Conservation (phyloP, 1,284 basidiomycete species). For the Cronartium ribicola region DNA sequence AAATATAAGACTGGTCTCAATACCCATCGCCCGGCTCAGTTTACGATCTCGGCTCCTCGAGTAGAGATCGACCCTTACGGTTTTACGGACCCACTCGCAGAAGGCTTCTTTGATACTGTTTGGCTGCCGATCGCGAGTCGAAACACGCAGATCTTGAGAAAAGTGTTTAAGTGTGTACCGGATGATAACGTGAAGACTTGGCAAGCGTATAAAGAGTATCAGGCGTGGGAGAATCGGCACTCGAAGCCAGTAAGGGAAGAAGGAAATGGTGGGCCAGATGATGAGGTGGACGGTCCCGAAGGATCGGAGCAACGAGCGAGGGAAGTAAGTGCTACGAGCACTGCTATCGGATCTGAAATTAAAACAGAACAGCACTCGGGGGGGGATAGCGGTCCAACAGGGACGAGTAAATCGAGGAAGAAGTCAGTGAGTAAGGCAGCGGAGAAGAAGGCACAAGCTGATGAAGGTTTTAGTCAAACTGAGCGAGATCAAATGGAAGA, state of each 20-base stretch:
- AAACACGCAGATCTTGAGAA: constrained; percentile 87
- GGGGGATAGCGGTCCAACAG: constrained; percentile 21
- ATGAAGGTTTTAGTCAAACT: constrained; percentile 59
- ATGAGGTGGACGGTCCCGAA: constrained; percentile 43
- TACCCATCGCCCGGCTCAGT: constrained; percentile 54
- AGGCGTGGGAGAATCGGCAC: constrained; percentile 43
- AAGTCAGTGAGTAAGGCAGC: constrained; percentile 33
- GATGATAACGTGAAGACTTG: constrained; percentile 86
- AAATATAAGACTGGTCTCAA: constrained; percentile 55
- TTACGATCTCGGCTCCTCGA: constrained; percentile 59
- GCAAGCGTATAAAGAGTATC: constrained; percentile 87
- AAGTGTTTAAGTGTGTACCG: constrained; percentile 84
- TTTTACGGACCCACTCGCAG: constrained; percentile 80
- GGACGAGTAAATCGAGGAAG: constrained; percentile 46
- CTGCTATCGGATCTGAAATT: background rate
- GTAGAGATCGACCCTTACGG: constrained; percentile 69
- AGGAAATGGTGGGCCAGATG: constrained; percentile 67
- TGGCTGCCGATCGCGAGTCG: constrained; percentile 66
- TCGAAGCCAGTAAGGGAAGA: constrained; percentile 48
- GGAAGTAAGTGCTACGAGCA: constrained; percentile 5
- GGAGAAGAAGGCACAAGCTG: constrained; percentile 46
- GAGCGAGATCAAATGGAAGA: constrained; percentile 83
- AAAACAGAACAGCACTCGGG: background rate
- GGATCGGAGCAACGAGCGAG: constrained; percentile 40
- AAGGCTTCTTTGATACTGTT: constrained; percentile 78